Conservation (phyloP, 2,329 filamentous ascomycete species). For the Penicillium sp. region DNA sequence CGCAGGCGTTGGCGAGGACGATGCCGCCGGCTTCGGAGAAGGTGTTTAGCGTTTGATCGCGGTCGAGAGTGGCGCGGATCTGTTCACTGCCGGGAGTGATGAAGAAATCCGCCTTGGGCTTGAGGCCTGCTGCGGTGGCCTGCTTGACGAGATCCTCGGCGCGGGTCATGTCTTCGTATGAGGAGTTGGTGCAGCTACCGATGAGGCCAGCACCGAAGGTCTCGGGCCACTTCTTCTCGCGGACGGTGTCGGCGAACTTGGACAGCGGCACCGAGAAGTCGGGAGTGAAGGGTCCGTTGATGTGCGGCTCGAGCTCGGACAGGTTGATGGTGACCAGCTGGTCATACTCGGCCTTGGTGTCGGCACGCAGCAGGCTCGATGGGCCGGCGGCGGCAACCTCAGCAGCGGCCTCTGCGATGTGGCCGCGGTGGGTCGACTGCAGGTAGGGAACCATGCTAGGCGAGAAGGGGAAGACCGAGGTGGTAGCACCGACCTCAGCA, state of each 20-base stretch:
- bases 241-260: slow-evolving; percentile 79
- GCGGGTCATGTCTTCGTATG: slow-evolving; percentile 97
- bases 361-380: slow-evolving; percentile 62
- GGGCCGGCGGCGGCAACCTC: slow-evolving; percentile 52
- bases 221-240: slow-evolving; percentile 84
- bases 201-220: slow-evolving; percentile 91
- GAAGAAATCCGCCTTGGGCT: slow-evolving; percentile 88
- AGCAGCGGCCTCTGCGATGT: slow-evolving; percentile 67
- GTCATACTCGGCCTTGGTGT: slow-evolving; percentile 82
- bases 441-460: slow-evolving; percentile 82
- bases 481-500: slow-evolving; percentile 87
- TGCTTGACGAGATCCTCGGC: slow-evolving; percentile 92
- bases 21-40: slow-evolving; percentile 85
- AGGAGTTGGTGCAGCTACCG: slow-evolving; percentile 97
- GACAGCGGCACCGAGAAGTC: slow-evolving; percentile 92
- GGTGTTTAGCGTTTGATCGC: slow-evolving; percentile 81
- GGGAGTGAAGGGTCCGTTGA: slow-evolving; percentile 96
- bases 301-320: slow-evolving; percentile 85
- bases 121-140: slow-evolving; percentile 82
- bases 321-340: slow-evolving; percentile 88
- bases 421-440: slow-evolving; percentile 72
- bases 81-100: slow-evolving; percentile 96
- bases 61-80: slow-evolving; percentile 88
- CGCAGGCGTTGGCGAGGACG: slow-evolving; percentile 92
- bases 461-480: slow-evolving; percentile 91